Evolutionary conservation across 176 grass and related monocot genomes (phyloP).

Genomic region (maize (Zea mays)): Zm-B73-REFERENCE-NAM-5.0 NC_050105.1:151636501-151637000

Average conservation of each 20-base stretch:
- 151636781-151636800: constrained; percentile 7
- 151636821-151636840: constrained; percentile 1
- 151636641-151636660: constrained; percentile 87
- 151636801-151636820: constrained; percentile 15
- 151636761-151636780: constrained; percentile 55
- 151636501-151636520: constrained; percentile 84
- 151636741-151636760: constrained; percentile 96
- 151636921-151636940: constrained; percentile 91
- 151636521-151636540: constrained; percentile 74
- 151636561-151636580: constrained; percentile 77
- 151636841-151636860: constrained; percentile 29
- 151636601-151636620: constrained; percentile 68
- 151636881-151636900: constrained; percentile 92
- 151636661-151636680: constrained; percentile 76
- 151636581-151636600: constrained; percentile 86
- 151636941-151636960: constrained; percentile 84
- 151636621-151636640: constrained; percentile 91
- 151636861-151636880: constrained; percentile 94
- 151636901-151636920: constrained; percentile 83
- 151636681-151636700: constrained; percentile 82
- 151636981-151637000: not conserved
- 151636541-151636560: constrained; percentile 55
- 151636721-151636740: constrained; percentile 95
- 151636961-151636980: constrained; percentile 7
- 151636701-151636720: constrained; percentile 82